Evolutionary conservation across 352 stramenopile species (phyloP).

Genomic region (Pythium plurisporium): DNA sequence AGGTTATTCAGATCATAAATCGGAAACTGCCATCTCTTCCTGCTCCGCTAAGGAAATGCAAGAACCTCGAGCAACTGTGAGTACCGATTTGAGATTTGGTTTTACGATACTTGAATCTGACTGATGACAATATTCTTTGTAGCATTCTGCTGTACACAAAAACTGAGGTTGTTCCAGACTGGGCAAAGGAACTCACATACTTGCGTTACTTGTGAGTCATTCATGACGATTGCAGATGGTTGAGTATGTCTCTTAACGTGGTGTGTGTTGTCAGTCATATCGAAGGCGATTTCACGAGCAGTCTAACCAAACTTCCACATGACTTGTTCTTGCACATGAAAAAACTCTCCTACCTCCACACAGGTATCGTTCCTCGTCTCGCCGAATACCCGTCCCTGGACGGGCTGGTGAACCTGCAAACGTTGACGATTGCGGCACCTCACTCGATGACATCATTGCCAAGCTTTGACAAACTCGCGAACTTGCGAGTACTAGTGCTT

Average conservation of each 20-base stretch:
- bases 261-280: background rate
- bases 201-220: conserved; percentile 10
- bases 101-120: background rate
- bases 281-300: conserved; percentile 16
- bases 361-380: conserved; percentile 23
- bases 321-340: conserved; percentile 38
- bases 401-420: conserved; percentile 28
- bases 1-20: conserved; percentile 29
- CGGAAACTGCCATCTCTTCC: conserved; percentile 11
- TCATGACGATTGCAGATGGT: too few relatives aligned
- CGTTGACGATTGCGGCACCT: conserved; percentile 20
- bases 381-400: conserved; percentile 31
- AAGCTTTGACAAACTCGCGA: background rate
- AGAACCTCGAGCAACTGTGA: conserved; percentile 18
- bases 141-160: conserved; percentile 28
- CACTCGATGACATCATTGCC: background rate
- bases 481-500: conserved; percentile 5
- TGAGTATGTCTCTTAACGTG: background rate
- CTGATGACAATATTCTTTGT: background rate
- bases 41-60: conserved; percentile 8
- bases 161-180: conserved; percentile 14
- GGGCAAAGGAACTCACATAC: conserved; percentile 8
- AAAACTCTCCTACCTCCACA: conserved; percentile 35
- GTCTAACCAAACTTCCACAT: background rate
- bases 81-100: background rate